Evolutionary conservation across 192 early-diverging fungal species (phyloP).

Genomic region (Entomortierella parvispora): DNA sequence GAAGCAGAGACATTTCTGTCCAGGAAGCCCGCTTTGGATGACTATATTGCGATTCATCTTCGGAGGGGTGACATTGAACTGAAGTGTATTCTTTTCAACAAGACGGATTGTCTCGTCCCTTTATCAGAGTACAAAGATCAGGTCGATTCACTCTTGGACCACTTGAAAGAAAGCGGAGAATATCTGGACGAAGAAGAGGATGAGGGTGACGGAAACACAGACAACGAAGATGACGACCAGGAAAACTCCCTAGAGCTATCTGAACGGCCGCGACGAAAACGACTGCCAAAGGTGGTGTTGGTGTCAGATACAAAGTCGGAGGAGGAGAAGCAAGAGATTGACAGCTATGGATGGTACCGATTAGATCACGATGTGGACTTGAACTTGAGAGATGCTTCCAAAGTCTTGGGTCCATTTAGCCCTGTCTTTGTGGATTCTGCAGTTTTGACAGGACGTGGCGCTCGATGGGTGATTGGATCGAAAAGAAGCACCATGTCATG

Average conservation of each 20-base stretch:
- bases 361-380: conserved; percentile 23
- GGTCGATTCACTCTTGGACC: conserved; percentile 20
- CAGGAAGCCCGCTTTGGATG: conserved; percentile 15
- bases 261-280: no score
- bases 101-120: conserved; percentile 27
- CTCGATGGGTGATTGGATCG: conserved; percentile 40
- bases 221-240: no score
- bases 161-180: neutral
- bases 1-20: conserved; percentile 21
- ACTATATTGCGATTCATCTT: conserved; percentile 45
- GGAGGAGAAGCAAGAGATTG: conserved; percentile 36
- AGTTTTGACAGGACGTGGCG: conserved; percentile 32
- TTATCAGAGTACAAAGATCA: conserved; percentile 27
- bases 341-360: conserved; percentile 47
- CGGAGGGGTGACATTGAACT: conserved; percentile 31
- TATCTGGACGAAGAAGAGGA: no score
- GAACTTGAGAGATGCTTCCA: conserved; percentile 27
- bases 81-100: conserved; percentile 17
- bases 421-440: conserved; percentile 41
- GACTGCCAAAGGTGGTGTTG: conserved; percentile 22
- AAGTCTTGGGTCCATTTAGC: conserved; percentile 36
- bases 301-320: conserved; percentile 41
- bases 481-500: conserved; percentile 43
- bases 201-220: no score
- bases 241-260: no score